Percentiles rank a stretch among this genome's conserved stretches.
These are phyloP conservation scores for Microbotryum lychnidis-dioicae DNA, from an alignment of 1,284 basidiomycete genomes.

Conservation along the genomic window DNA sequence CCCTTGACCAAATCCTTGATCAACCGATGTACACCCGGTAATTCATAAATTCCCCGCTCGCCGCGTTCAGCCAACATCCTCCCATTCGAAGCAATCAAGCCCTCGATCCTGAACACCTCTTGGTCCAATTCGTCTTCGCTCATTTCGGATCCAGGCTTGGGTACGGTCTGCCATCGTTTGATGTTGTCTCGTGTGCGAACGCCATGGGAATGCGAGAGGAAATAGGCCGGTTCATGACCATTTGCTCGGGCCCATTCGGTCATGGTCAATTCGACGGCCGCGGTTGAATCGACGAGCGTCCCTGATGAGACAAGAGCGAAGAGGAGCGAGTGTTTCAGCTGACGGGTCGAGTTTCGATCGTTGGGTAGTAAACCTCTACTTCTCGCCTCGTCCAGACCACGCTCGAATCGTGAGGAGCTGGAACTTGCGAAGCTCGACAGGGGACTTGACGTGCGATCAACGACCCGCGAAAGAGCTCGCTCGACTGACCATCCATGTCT, in stretches of 20 bases:
- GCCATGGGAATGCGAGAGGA: constrained; percentile 27
- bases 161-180: constrained; percentile 21
- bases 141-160: constrained; percentile 14
- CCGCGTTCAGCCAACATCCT: constrained; percentile 19
- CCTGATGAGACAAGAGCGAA: constrained; percentile 6
- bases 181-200: constrained; percentile 30
- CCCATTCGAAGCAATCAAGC: constrained; percentile 28
- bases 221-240: constrained; percentile 20
- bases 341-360: no score
- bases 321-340: not conserved
- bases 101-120: constrained; percentile 23
- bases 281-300: constrained; percentile 29
- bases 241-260: constrained; percentile 20
- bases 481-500: constrained; percentile 16
- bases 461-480: not conserved
- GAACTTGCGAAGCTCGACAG: no score
- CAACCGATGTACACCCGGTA: constrained; percentile 14
- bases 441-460: not conserved
- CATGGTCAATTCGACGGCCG: constrained; percentile 21
- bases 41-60: constrained; percentile 15
- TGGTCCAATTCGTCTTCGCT: constrained; percentile 22
- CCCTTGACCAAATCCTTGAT: constrained; percentile 14
- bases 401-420: not conserved
- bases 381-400: no score
- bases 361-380: no score